These are phyloP conservation scores for Picocystis salinarum DNA, from an alignment of 139 green algal genomes.

Conservation along the genomic window DNA sequence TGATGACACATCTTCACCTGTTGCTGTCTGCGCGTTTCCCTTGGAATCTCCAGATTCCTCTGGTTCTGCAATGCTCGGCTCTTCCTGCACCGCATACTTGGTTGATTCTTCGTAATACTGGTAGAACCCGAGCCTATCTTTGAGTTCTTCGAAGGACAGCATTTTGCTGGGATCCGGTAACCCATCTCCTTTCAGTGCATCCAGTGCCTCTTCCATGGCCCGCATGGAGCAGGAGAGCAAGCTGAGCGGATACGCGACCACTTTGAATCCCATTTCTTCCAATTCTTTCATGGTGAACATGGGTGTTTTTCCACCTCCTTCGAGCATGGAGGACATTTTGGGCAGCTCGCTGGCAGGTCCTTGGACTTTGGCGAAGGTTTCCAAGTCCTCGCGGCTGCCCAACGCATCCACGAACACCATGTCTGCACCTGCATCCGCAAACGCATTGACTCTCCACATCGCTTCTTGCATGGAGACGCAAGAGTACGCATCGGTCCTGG, in stretches of 20 bases:
- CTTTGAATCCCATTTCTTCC: constrained; percentile 61
- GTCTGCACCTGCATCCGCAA: constrained; percentile 78
- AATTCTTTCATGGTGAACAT: constrained; percentile 53
- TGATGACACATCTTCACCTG: too few species aligned
- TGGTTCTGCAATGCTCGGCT: too few species aligned
- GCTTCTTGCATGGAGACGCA: constrained; percentile 46
- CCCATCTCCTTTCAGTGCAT: constrained; percentile 4
- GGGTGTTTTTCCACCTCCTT: constrained; percentile 80
- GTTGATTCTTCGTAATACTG: too few species aligned
- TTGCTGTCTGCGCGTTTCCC: too few species aligned
- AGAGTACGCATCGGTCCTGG: too few species aligned
- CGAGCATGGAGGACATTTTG: constrained; percentile 82
- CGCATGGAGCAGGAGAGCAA: constrained; percentile 54
- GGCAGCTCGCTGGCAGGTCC: constrained; percentile 62
- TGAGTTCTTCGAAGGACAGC: too few species aligned
- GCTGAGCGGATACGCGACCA: constrained; percentile 70
- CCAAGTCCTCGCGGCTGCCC: constrained; percentile 43
- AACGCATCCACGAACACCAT: constrained; percentile 91
- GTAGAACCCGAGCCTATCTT: too few species aligned
- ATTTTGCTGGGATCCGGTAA: too few species aligned
- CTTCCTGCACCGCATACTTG: too few species aligned
- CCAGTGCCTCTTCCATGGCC: constrained; percentile 44
- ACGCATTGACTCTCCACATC: constrained; percentile 54
- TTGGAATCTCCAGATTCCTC: too few species aligned
- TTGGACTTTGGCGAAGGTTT: constrained; percentile 33